These are phyloP conservation scores for Boletus edulis DNA, from an alignment of 768 basidiomycete genomes.

Conservation along the genomic window DNA sequence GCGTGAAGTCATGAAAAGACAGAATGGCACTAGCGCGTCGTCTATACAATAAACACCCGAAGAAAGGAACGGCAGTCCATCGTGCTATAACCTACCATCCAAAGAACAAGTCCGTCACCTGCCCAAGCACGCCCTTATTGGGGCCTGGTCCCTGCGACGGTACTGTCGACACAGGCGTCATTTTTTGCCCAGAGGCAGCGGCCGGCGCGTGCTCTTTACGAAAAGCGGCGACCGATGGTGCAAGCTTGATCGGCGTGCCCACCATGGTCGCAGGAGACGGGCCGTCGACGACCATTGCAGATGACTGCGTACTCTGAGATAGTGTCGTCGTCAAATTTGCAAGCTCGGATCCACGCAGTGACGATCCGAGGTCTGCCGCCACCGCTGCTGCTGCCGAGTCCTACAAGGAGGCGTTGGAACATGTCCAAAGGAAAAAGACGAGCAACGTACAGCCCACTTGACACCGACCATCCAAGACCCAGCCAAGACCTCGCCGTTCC, in stretches of 20 bases:
- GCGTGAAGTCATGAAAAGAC: too few relatives aligned
- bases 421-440: neutral
- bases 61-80: neutral
- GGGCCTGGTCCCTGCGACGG: constrained; percentile 32
- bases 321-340: neutral
- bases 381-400: constrained; percentile 47
- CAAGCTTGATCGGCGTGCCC: constrained; percentile 71
- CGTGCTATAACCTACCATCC: constrained; percentile 56
- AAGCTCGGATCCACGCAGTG: constrained; percentile 23
- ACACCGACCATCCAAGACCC: constrained; percentile 83
- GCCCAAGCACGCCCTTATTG: constrained; percentile 63
- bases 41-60: neutral
- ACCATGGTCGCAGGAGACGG: constrained; percentile 43
- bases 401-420: constrained; percentile 32
- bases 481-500: constrained; percentile 76
- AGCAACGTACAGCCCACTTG: constrained; percentile 73
- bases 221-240: constrained; percentile 72
- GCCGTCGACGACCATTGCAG: constrained; percentile 49
- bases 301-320: constrained; percentile 24
- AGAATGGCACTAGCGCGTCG: too few relatives aligned
- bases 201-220: constrained; percentile 41
- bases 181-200: constrained; percentile 23
- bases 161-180: constrained; percentile 6
- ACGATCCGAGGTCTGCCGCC: constrained; percentile 46
- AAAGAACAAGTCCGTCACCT: constrained; percentile 78